A percentile compares a stretch with the other conserved stretches of the same genome.
phyloP scores from a whole-genome alignment of 73 alveolate species.

The Paramecium caudatum region DNA sequence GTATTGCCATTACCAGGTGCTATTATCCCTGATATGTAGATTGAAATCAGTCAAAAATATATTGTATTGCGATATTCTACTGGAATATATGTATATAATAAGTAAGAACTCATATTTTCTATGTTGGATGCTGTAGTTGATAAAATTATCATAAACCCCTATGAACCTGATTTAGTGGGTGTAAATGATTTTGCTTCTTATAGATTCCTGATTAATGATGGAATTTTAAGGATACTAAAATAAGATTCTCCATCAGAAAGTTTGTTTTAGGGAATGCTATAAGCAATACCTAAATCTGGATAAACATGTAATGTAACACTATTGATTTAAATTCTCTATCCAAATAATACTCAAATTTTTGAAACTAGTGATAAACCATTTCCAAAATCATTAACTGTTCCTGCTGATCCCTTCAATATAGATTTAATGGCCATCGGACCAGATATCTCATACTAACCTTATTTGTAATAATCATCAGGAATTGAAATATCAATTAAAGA shows the following conservation, averaged over 20 bases:
- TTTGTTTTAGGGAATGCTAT: not conserved
- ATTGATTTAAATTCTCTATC: not conserved
- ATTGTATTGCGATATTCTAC: not conserved
- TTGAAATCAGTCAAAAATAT: constrained; percentile 21
- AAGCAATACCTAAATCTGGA: not conserved
- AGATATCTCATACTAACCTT: not conserved
- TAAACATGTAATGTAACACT: not conserved
- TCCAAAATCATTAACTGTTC: not conserved
- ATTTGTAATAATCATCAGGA: not conserved
- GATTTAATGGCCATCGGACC: constrained; percentile 51
- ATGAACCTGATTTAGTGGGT: constrained; percentile 49
- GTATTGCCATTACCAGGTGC: constrained; percentile 1
- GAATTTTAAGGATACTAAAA: not conserved
- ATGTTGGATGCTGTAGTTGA: not conserved
- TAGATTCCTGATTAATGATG: constrained; percentile 57
- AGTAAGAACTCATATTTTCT: not conserved
- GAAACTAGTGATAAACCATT: not conserved
- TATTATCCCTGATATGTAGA: not conserved
- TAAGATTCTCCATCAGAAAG: not conserved
- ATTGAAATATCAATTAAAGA: not conserved
- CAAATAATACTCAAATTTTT: not conserved
- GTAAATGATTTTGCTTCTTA: not conserved
- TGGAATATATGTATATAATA: not conserved
- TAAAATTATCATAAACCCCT: constrained; percentile 29
- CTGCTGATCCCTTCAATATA: constrained; percentile 21